Conservation (phyloP, 345 rosid species). For the Gossypium stocksii region DNA sequence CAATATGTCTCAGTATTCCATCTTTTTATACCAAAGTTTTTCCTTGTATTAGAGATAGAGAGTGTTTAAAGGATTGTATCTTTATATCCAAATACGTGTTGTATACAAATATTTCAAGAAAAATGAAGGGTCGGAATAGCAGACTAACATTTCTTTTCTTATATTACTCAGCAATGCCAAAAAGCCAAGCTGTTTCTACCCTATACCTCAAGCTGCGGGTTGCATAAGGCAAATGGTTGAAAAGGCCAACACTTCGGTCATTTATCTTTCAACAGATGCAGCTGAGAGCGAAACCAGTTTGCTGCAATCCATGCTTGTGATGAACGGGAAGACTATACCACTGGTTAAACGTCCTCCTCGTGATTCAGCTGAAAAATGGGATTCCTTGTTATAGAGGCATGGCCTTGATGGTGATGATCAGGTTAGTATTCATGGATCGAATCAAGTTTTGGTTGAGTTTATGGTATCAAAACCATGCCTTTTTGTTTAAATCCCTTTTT, state of each 20-base stretch:
- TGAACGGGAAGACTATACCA: slow-evolving; percentile 68
- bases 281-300: slow-evolving; percentile 88
- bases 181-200: slow-evolving; percentile 92
- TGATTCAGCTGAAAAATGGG: slow-evolving; percentile 89
- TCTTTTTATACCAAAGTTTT: no score
- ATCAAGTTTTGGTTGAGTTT: no score
- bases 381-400: slow-evolving; percentile 74
- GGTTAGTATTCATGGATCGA: slow-evolving; percentile 31
- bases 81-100: no score
- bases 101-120: no score
- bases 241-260: slow-evolving; percentile 58
- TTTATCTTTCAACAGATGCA: slow-evolving; percentile 95
- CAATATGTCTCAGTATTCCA: no score
- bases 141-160: slow-evolving; percentile 17
- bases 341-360: slow-evolving; percentile 71
- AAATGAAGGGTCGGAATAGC: no score
- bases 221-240: slow-evolving; percentile 74
- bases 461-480: no score
- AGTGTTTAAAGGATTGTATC: no score
- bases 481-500: no score
- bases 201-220: slow-evolving; percentile 92
- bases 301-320: slow-evolving; percentile 63
- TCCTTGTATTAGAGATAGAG: no score
- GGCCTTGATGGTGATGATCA: slow-evolving; percentile 61
- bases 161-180: slow-evolving; percentile 67